These are phyloP conservation scores for Phaeosphaeriaceae sp. DNA, from an alignment of 2,329 filamentous ascomycete species.

Conservation along the genomic window DNA sequence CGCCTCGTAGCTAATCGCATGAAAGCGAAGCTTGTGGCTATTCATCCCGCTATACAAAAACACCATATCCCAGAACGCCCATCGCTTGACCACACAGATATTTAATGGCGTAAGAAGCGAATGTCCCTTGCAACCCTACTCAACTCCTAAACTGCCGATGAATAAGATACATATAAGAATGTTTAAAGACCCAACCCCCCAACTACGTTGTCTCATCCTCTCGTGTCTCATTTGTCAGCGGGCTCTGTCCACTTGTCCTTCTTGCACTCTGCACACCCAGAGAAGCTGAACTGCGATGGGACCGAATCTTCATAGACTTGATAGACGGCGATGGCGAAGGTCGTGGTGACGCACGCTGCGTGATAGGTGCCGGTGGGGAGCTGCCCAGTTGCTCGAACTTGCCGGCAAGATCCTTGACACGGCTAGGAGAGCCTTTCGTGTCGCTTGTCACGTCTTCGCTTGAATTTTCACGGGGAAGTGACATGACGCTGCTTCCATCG, in stretches of 20 bases:
- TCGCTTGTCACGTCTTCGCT: slow-evolving; percentile 11
- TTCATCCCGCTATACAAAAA: neutral
- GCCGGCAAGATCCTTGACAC: slow-evolving; percentile 40
- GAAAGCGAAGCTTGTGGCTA: neutral
- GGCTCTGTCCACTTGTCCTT: slow-evolving; percentile 1
- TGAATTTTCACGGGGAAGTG: slow-evolving; percentile 26
- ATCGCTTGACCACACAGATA: no score
- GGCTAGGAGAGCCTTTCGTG: slow-evolving; percentile 16
- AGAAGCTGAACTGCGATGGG: slow-evolving; percentile 20
- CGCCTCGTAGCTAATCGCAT: neutral
- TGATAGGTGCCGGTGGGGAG: neutral
- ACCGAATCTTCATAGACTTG: slow-evolving; percentile 35
- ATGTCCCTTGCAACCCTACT: neutral
- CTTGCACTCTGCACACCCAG: slow-evolving; percentile 13
- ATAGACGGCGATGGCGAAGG: slow-evolving; percentile 29
- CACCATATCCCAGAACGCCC: neutral
- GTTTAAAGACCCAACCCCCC: neutral
- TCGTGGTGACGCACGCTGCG: slow-evolving; percentile 15
- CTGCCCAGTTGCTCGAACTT: slow-evolving; percentile 35
- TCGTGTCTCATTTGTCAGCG: slow-evolving; percentile 7
- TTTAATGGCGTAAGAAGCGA: no score
- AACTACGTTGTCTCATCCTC: slow-evolving; percentile 2
- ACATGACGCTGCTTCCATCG: slow-evolving; percentile 37
- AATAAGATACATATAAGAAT: slow-evolving; percentile 4
- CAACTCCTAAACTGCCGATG: neutral